Evolutionary conservation across 2,329 filamentous ascomycete species (phyloP).

Genomic region (Aureobasidium sp.): DNA sequence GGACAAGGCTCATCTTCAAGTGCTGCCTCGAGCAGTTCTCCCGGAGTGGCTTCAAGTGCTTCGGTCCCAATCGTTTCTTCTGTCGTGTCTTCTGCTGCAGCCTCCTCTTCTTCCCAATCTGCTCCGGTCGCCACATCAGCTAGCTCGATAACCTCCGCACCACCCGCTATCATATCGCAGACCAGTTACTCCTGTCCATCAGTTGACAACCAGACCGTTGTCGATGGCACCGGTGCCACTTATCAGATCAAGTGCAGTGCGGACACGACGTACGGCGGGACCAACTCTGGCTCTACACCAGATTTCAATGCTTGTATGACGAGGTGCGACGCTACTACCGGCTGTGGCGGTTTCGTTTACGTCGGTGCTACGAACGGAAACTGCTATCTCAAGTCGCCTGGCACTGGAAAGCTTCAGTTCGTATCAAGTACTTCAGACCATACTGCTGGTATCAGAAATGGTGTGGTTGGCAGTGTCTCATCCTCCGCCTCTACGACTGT

Average conservation of each 20-base stretch:
- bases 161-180: not conserved
- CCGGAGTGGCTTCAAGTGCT: not conserved
- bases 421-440: not conserved
- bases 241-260: slow-evolving; percentile 5
- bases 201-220: not conserved
- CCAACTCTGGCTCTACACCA: not conserved
- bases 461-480: not conserved
- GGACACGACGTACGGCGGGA: not conserved
- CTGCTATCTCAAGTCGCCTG: not conserved
- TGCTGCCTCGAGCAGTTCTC: not conserved
- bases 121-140: not conserved
- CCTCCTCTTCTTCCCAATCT: not conserved
- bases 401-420: not conserved
- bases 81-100: not conserved
- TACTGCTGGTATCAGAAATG: not conserved
- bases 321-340: slow-evolving; percentile 17
- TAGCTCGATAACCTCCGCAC: not conserved
- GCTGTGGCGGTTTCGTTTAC: slow-evolving; percentile 21
- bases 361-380: not conserved
- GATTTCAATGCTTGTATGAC: slow-evolving; percentile 19
- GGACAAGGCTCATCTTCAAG: not conserved
- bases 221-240: not conserved
- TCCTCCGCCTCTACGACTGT: not conserved
- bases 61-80: not conserved
- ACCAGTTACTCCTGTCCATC: slow-evolving; percentile 12